phyloP scores from a whole-genome alignment of 225 moss, liverwort and hornwort species.

The Sphagnum tenellum region DNA sequence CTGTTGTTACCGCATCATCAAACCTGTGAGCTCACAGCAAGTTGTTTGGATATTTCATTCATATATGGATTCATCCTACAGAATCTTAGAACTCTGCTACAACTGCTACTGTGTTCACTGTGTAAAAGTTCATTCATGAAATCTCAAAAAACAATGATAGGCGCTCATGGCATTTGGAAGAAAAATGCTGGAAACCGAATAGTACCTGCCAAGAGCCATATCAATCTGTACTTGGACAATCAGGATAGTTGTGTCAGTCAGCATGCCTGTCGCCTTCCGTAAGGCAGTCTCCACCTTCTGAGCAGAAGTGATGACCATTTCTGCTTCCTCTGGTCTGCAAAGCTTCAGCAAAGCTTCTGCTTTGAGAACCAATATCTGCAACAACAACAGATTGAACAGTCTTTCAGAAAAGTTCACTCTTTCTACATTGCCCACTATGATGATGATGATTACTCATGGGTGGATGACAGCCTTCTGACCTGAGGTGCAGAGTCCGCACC shows the following conservation, averaged over 20 bases:
- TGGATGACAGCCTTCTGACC: slow-evolving; percentile 16
- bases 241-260: slow-evolving; percentile 35
- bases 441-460: no score
- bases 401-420: no score
- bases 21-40: slow-evolving; percentile 28
- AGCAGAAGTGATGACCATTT: slow-evolving; percentile 31
- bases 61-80: no score
- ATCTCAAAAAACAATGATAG: no score
- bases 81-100: no score
- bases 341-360: slow-evolving; percentile 86
- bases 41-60: no score
- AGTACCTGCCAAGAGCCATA: slow-evolving; percentile 57
- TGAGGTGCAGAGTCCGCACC: slow-evolving; percentile 78
- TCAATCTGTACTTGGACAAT: slow-evolving; percentile 68
- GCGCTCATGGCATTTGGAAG: no score
- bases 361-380: slow-evolving; percentile 73
- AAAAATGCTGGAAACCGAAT: no score
- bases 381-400: not conserved
- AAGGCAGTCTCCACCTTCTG: slow-evolving; percentile 46
- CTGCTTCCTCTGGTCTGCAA: slow-evolving; percentile 72
- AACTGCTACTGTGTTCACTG: no score
- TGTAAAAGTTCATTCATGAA: no score
- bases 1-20: slow-evolving; percentile 61
- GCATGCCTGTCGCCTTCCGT: slow-evolving; percentile 37
- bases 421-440: no score